Base-by-base conservation (phyloP, 2,329 filamentous ascomycete genomes). In the Pseudogymnoascus sp. region DNA sequence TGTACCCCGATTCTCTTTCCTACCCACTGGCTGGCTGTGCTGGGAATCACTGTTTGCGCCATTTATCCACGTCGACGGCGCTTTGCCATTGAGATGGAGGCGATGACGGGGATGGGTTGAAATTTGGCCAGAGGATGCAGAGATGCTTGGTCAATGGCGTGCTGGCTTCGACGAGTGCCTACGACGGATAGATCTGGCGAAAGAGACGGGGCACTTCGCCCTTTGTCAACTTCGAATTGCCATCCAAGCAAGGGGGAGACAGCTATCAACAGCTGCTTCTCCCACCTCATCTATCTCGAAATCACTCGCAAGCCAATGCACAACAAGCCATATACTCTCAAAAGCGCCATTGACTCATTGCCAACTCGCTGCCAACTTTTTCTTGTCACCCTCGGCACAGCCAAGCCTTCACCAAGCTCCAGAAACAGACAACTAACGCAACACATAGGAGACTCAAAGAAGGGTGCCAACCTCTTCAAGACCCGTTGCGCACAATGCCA, bases 391-490 rank as follows among this genome's bases (percentile, higher is more conserved):
- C 23, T 54, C 14, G 45, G 23, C 45, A 54, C 45, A 31, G 45
- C 45, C 45, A 16, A 54, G 45, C 45, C 14, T 16, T 4, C 18
- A 54, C 4, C 23, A 31, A 51, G 16, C 23, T 16, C 45, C 4
- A 31, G 23, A 31, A 54, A 16, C 45, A 31, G 10, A 26, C 16
- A 26, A 60, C 57, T 60, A 60, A 60, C 31, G 18, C 36, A 60
- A 36, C 61, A 63, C 70, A 45, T 75, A 96, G 93, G 92, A 84
- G 92, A 97, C 80, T 75, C 83, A 75, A 92, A 93, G 84, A 97
- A 97, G 89, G 93, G 93, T 86, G 93, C 92, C 80, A 90, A 88
- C 84, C 91, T 97, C 77, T 97, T 97, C 91, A 96, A 97, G 87
- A 97, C 93, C 72, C 89, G 95, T 78, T 99, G 95, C 84, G 90